These are phyloP conservation scores for Huntiella savannae DNA, from an alignment of 2,329 filamentous ascomycete genomes.

Conservation along the genomic window DNA sequence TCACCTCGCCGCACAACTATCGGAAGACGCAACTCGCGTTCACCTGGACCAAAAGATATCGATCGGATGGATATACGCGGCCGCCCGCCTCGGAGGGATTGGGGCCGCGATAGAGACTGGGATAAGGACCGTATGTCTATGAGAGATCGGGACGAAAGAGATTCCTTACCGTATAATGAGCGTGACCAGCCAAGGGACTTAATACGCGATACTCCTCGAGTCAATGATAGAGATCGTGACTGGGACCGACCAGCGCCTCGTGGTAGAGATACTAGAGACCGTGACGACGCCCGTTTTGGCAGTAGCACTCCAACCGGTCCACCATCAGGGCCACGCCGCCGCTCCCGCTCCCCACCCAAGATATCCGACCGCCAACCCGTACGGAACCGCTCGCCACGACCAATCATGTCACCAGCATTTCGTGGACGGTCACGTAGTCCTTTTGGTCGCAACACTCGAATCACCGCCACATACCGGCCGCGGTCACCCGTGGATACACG, in stretches of 20 bases:
- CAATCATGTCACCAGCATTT: constrained; percentile 2
- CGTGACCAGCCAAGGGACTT: constrained; percentile 18
- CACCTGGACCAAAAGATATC: constrained; percentile 13
- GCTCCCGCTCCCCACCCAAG: constrained; percentile 35
- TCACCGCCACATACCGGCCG: constrained; percentile 8
- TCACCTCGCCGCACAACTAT: constrained; percentile 21
- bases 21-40: constrained; percentile 14
- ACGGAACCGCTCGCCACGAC: constrained; percentile 2
- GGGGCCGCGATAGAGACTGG: constrained; percentile 16
- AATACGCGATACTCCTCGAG: constrained; percentile 14
- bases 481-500: constrained; percentile 4
- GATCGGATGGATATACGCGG: constrained; percentile 21
- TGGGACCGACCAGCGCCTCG: constrained; percentile 21
- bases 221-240: constrained; percentile 13
- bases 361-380: constrained; percentile 3
- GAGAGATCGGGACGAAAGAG: constrained; percentile 12
- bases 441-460: constrained; percentile 4
- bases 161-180: constrained; percentile 2
- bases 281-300: constrained; percentile 16
- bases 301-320: neutral
- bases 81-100: constrained; percentile 21
- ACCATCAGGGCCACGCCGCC: constrained; percentile 16
- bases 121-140: constrained; percentile 14
- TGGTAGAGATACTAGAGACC: constrained; percentile 13
- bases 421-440: constrained; percentile 9